Conservation (phyloP, 495 filamentous ascomycete genomes). For the Amphirosellinia nigrospora region DNA sequence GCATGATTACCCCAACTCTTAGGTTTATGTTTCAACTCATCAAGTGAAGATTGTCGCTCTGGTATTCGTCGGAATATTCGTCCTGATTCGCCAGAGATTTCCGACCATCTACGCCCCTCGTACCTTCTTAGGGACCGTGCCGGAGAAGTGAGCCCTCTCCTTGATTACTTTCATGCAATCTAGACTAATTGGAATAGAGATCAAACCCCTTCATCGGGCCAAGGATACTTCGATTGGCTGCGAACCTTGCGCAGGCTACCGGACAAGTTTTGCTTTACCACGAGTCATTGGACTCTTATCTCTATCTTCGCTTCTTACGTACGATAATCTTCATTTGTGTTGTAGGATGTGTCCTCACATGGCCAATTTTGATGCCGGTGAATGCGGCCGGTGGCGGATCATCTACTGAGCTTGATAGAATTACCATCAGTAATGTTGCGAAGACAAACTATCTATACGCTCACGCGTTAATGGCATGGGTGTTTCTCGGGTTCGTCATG, state of each 20-base stretch:
- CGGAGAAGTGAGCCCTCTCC: conserved; percentile 36
- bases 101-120: conserved; percentile 39
- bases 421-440: conserved; percentile 72
- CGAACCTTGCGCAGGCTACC: conserved; percentile 64
- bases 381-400: conserved; percentile 72
- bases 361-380: conserved; percentile 79
- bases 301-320: conserved; percentile 82
- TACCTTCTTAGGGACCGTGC: conserved; percentile 37
- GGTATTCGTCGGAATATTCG: conserved; percentile 36
- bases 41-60: conserved; percentile 29
- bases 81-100: conserved; percentile 34
- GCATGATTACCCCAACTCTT: conserved; percentile 3
- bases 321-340: conserved; percentile 73
- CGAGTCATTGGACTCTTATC: conserved; percentile 74
- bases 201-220: conserved; percentile 31
- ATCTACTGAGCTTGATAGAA: conserved; percentile 63
- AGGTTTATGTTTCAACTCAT: background rate
- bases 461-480: conserved; percentile 62
- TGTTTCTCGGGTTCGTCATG: conserved; percentile 76
- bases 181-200: conserved; percentile 33
- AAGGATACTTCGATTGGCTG: conserved; percentile 62
- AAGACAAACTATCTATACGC: conserved; percentile 62
- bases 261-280: conserved; percentile 68
- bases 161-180: background rate
- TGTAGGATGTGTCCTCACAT: conserved; percentile 72